A percentile compares a stretch with the other conserved stretches of the same genome.
phyloP scores from a whole-genome alignment of 192 early-diverging fungal genomes.

The Podila horticola region DNA sequence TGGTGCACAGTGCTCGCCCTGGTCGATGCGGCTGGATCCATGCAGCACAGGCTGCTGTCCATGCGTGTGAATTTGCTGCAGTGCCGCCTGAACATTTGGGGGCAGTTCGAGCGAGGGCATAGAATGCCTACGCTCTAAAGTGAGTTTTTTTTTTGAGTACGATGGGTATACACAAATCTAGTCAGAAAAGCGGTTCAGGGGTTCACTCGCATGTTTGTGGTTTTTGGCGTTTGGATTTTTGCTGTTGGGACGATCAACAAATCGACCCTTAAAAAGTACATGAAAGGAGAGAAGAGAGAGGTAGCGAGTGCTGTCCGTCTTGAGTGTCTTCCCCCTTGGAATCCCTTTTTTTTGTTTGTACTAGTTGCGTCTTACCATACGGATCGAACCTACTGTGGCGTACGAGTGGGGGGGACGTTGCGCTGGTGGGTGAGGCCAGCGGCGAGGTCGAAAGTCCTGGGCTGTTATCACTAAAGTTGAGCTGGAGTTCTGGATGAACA shows the following conservation, averaged over 20 bases:
- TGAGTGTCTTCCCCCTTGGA: too few species aligned
- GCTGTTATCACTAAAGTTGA: slow-evolving; percentile 26
- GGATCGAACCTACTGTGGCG: slow-evolving; percentile 39
- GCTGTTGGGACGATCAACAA: too few species aligned
- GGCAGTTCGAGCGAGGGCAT: slow-evolving; percentile 39
- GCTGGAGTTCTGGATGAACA: slow-evolving; percentile 34
- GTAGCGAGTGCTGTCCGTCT: not conserved
- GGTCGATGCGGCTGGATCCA: not conserved
- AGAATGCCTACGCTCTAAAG: slow-evolving; percentile 38
- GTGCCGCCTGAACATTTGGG: slow-evolving; percentile 11
- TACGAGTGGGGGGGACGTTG: slow-evolving; percentile 22
- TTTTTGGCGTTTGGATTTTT: too few species aligned
- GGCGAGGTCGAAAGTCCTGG: slow-evolving; percentile 19
- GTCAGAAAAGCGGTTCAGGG: not conserved
- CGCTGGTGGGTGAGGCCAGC: slow-evolving; percentile 27
- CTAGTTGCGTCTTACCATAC: slow-evolving; percentile 25
- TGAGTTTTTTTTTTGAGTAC: not conserved
- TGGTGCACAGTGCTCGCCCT: not conserved
- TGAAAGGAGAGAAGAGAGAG: too few species aligned
- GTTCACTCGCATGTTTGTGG: too few species aligned
- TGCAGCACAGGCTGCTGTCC: not conserved
- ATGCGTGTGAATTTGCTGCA: not conserved
- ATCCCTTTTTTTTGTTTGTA: not conserved
- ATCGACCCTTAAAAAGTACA: too few species aligned
- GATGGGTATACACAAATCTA: not conserved